Evolutionary conservation across 345 rosid genomes (phyloP), one percentile per base, ranked within the genome.

Genomic region (Gossypioides kirkii): DNA sequence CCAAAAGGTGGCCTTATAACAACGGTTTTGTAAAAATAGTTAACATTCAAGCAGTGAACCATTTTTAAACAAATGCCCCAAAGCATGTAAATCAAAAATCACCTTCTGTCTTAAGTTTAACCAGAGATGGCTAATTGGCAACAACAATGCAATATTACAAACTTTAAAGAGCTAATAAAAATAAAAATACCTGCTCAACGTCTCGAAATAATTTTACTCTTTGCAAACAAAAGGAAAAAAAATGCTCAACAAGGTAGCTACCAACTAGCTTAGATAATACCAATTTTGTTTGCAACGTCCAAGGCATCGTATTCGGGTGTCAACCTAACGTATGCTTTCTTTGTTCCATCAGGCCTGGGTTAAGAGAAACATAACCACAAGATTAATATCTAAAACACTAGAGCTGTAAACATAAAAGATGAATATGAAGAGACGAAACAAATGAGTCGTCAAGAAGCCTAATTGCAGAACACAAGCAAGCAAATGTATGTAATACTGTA

Each of bases 251-350:
- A 54, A 8, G 56, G 16, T 56, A 14, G n/a, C 25, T 43, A 28
- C 28, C 1, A 32, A 23, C 47, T 13, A 23, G 4, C 81, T 84
- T 86, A 94, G 69, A 92, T 92, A 72, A 94, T 90, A 2, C 98
- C 98, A 50, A 94, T 94, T 78, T 94, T 94, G 93, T 91, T 94
- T n/a, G 95, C 98, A 22, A 91, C 96, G 49, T 90, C 98, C 88
- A 94, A 83, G 46, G 97, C 98, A 83, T 91, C 97, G 17, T 78
- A 84, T 71, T 94, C 98, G 12, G 97, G 97, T 11, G 94, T 88
- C 88, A 94, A 78, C 83, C 98, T 87, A 26, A 94, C 97, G 36
- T 86, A 90, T 1, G 98, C 97, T 81, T 90, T 92, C 90, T 94
- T 94, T 0, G 95, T 91, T 10, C 97, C 97, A 82, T 94, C 94